These are phyloP conservation scores for Syzygium grande DNA, from an alignment of 345 rosid species.

Conservation along the genomic window DNA sequence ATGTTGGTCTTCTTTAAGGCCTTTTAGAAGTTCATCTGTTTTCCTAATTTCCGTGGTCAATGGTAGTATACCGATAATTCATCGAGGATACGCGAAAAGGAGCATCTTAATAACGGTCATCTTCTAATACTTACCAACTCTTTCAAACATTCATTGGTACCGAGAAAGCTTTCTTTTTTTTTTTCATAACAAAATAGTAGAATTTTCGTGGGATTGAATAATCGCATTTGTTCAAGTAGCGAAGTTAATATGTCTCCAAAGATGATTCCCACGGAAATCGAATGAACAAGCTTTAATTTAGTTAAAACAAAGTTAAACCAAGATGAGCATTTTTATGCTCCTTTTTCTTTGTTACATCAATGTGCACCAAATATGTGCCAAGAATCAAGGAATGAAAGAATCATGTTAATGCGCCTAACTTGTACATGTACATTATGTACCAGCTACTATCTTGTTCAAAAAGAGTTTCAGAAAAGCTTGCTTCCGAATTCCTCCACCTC, in stretches of 20 bases:
- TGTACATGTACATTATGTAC: not conserved
- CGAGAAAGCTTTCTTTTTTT: no score
- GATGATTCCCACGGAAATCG: not conserved
- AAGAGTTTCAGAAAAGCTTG: constrained; percentile 23
- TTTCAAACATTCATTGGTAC: not conserved
- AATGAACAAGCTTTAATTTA: not conserved
- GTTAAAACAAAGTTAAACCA: not conserved
- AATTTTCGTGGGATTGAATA: no score
- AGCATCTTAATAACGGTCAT: not conserved
- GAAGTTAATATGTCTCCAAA: not conserved
- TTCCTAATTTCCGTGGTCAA: not conserved
- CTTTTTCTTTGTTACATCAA: not conserved
- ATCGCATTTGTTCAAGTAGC: not conserved
- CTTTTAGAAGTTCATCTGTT: not conserved
- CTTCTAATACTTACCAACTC: not conserved
- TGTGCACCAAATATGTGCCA: not conserved
- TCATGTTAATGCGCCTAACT: not conserved
- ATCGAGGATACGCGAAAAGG: not conserved
- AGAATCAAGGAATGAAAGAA: not conserved
- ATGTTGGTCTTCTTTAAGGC: not conserved
- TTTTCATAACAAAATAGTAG: not conserved
- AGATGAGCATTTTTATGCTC: not conserved
- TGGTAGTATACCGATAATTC: not conserved
- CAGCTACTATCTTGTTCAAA: not conserved
- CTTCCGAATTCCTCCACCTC: constrained; percentile 30